Evolutionary conservation across 257 asterid species (phyloP), one percentile per base, ranked within the genome.

Genomic region (Henckelia pumila): DNA sequence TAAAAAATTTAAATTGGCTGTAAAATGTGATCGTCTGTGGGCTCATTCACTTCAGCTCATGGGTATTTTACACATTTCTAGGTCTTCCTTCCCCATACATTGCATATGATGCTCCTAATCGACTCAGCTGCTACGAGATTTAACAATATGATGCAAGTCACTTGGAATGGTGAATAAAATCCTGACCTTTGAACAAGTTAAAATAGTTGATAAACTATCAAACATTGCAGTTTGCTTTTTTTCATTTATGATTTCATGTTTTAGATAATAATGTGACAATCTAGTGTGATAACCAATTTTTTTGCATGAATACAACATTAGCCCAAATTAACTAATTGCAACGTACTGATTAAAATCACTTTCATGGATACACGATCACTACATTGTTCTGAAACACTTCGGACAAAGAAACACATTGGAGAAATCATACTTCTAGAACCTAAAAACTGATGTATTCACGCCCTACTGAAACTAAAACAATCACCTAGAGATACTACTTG

Each of bases 1-100:
- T 37, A 57, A 9, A 16, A 24, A 60, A 29, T 71, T 63, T 58
- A 56, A 33, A 29, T 17, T 23, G 35, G 65, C 59, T 32, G 69
- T 40, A 17, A 32, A 52, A 16, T 9, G 47, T 25, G 35, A 28
- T 49, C 24, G 4, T 26, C 23, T 16, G 24, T 23, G 47, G 60
- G 26, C 61, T 33, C 20, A 9, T 3, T 28, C 58, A 11, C n/a
- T n/a, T n/a, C n/a, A n/a, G n/a, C n/a, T n/a, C 20, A 44, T 24
- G 29, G 44, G 16, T 59, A 29, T 50, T 57, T 21, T 53, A 32
- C 9, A 7, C 61, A 60, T 29, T 20, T 70, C 37, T 13, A 59
- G 14, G 44, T 49, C 25, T 37, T 61, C 25, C 30, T 28, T 28
- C 25, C 30, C 49, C n/a, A 8, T 8, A 44, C 2, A 2, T 23